Conservation (phyloP, 345 rosid species). For the Psidium guajava region DNA sequence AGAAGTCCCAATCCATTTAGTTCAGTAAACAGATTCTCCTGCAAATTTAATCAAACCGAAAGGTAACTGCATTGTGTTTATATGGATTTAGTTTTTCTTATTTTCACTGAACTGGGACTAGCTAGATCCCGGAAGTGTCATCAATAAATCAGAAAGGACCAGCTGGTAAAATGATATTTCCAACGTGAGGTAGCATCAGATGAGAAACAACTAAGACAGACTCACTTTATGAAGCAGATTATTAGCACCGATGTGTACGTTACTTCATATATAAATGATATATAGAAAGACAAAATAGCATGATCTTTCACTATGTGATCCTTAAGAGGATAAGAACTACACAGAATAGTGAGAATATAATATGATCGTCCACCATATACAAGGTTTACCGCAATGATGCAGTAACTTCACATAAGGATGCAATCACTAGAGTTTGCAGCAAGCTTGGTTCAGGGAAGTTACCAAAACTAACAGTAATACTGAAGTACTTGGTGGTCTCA, state of each 20-base stretch:
- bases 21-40: background rate
- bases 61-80: background rate
- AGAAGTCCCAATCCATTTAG: background rate
- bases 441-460: constrained; percentile 8
- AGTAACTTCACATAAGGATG: background rate
- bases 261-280: background rate
- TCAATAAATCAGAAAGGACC: background rate
- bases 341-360: background rate
- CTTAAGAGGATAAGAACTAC: background rate
- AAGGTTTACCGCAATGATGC: background rate
- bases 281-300: background rate
- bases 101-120: background rate
- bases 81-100: background rate
- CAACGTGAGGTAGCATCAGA: background rate
- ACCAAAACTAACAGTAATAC: constrained; percentile 98
- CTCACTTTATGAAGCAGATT: background rate
- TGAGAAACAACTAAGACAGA: background rate
- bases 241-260: background rate
- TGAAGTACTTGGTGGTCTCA: constrained; percentile 80
- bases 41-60: background rate
- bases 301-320: too few relatives aligned
- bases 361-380: background rate
- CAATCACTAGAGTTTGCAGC: background rate
- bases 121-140: background rate
- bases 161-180: background rate